Evolutionary conservation across 257 asterid genomes (phyloP), one percentile per base, ranked within the genome.

Genomic region (Solanum medicagineum): DNA sequence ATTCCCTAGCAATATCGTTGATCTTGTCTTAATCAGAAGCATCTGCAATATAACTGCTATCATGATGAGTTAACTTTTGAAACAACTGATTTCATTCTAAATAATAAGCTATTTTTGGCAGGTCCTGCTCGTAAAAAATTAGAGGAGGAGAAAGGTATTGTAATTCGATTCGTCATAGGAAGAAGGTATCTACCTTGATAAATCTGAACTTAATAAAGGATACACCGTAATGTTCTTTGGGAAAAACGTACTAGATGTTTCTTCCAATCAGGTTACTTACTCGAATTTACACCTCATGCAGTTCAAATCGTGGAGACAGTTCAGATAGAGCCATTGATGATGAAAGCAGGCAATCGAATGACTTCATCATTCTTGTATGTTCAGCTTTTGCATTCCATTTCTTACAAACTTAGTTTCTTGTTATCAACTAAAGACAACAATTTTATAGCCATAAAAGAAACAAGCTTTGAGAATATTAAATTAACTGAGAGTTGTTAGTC

Each of bases 331-430:
- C 90, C 89, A 91, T 93, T 54, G 92, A 92, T 87, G 89, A 81
- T 88, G 98, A 96, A 90, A 92, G 93, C 88, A 85, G 87, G 88
- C 93, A 86, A 89, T 85, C 94, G 47, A 90, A 88, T 66, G 98
- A 94, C 93, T 90, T 96, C 93, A 87, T 87, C 49, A 90, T 94
- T 88, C 97, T 96, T 91, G 99, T 96, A 93, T 57, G 97, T 91
- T 32, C 81, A 81, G 80, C 81, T 87, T 79, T 62, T 77, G 22
- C 81, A 45, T 80, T 60, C n/a, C 59, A 71, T 60, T 69, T 84
- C 68, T 42, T 26, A 77, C 77, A 71, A 85, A 56, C 85, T 86
- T 44, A 77, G 79, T 45, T n/a, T 45, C 17, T 51, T 82, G 47
- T 51, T 77, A 26, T 77, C 63, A 51, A 51, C 65, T 51, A 77